These are phyloP conservation scores for Paramecium biaurelia DNA, from an alignment of 73 alveolate genomes.

Conservation along the genomic window DNA sequence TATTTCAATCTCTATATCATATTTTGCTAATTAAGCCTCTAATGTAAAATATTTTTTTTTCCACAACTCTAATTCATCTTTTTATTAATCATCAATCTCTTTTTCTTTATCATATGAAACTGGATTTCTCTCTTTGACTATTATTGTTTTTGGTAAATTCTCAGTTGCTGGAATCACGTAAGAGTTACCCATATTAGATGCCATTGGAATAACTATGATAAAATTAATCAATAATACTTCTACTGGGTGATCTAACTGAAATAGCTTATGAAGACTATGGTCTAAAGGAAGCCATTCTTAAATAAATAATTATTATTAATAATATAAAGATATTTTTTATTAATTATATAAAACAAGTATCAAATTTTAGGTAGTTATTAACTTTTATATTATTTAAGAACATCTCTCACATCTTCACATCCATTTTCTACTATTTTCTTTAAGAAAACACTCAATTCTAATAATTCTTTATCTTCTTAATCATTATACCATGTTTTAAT, in stretches of 20 bases:
- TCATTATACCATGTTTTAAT: slow-evolving; percentile 94
- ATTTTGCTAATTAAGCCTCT: slow-evolving; percentile 35
- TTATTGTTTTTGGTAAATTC: not conserved
- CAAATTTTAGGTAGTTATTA: not conserved
- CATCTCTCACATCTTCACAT: slow-evolving; percentile 93
- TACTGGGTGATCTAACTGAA: slow-evolving; percentile 11
- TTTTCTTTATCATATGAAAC: not conserved
- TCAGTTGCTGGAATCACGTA: slow-evolving; percentile 11
- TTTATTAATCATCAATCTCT: not conserved
- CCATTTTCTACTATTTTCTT: slow-evolving; percentile 85
- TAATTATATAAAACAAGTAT: not conserved
- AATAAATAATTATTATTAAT: not conserved
- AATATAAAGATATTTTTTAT: not conserved
- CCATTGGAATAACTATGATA: not conserved
- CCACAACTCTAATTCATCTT: slow-evolving; percentile 37
- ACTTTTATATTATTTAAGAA: slow-evolving; percentile 67
- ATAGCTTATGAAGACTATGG: not conserved
- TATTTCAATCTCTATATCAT: slow-evolving; percentile 11
- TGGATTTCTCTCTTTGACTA: not conserved
- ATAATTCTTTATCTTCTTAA: slow-evolving; percentile 84
- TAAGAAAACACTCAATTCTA: slow-evolving; percentile 85
- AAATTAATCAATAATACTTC: not conserved
- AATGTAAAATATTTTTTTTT: not conserved
- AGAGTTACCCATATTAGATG: not conserved
- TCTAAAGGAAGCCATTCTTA: slow-evolving; percentile 14